Evolutionary conservation across 768 basidiomycete species (phyloP).

Genomic region (Pleurotus platypus): DNA sequence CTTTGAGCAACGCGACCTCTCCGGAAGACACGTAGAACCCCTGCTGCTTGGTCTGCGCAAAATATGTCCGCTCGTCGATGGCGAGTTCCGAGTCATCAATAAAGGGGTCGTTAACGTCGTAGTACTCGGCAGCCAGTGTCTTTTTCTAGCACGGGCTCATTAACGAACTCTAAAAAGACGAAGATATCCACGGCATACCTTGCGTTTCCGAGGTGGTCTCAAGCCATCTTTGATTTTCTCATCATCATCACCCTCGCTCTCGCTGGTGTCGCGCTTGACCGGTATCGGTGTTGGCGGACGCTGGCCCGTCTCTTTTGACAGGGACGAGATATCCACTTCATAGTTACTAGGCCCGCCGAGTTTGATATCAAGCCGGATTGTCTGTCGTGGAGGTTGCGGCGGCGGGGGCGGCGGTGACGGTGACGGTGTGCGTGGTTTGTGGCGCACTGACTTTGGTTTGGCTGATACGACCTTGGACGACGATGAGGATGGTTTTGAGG

Average conservation of each 20-base stretch:
- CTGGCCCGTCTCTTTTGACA: conserved; percentile 65
- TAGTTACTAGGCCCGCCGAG: conserved; percentile 76
- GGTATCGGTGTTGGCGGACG: conserved; percentile 52
- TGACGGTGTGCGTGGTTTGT: conserved; percentile 32
- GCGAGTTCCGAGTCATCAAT: conserved; percentile 96
- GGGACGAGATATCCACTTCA: conserved; percentile 59
- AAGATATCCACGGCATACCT: conserved; percentile 15
- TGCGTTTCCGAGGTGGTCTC: conserved; percentile 16
- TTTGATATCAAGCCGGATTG: conserved; percentile 63
- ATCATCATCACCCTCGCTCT: conserved; percentile 51
- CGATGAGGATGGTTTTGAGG: conserved; percentile 5
- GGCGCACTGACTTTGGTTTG: conserved; percentile 15
- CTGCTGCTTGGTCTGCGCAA: conserved; percentile 88
- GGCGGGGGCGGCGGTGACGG: conserved; percentile 59
- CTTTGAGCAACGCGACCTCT: conserved; percentile 81
- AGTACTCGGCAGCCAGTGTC: conserved; percentile 60
- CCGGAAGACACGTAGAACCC: conserved; percentile 92
- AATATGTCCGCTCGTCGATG: conserved; percentile 86
- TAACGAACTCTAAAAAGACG: too few relatives aligned
- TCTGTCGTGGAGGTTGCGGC: conserved; percentile 49
- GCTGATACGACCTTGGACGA: conserved; percentile 15
- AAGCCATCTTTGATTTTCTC: conserved; percentile 30
- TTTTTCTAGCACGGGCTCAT: background rate
- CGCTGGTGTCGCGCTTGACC: conserved; percentile 46
- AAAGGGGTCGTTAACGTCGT: conserved; percentile 90